A percentile compares a stretch with the other conserved stretches of the same genome.
phyloP scores from a whole-genome alignment of 1,284 basidiomycete species.

The Pseudozyma sp. region DNA sequence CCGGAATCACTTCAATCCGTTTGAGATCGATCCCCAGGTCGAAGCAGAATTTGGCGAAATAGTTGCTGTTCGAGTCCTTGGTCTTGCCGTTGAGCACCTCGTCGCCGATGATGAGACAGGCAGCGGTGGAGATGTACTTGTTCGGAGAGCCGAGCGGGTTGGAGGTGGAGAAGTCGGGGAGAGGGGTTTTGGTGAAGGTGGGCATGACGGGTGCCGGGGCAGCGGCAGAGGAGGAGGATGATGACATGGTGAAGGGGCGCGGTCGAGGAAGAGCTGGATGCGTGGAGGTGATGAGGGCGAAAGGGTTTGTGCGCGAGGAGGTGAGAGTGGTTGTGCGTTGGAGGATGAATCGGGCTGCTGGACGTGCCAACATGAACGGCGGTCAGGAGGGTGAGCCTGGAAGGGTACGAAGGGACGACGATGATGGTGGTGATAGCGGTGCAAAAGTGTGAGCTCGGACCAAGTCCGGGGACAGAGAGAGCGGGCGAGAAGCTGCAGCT shows the following conservation, averaged over 20 bases:
- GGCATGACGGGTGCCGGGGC: constrained; percentile 29
- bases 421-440: neutral
- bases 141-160: constrained; percentile 51
- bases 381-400: neutral
- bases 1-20: constrained; percentile 87
- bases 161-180: constrained; percentile 20
- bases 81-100: constrained; percentile 77
- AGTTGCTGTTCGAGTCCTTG: constrained; percentile 81
- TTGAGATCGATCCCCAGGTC: constrained; percentile 67
- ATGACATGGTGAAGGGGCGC: constrained; percentile 5
- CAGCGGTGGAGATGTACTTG: constrained; percentile 54
- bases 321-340: neutral
- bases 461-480: constrained; percentile 2
- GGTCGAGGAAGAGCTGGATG: neutral
- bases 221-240: neutral
- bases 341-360: neutral
- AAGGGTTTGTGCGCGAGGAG: too few species aligned
- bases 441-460: constrained; percentile 9
- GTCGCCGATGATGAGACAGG: constrained; percentile 74
- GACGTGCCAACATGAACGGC: constrained; percentile 11
- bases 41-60: constrained; percentile 70
- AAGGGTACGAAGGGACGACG: neutral
- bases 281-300: neutral
- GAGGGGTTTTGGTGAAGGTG: constrained; percentile 44
- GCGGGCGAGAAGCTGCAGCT: constrained; percentile 8